phyloP scores from a whole-genome alignment of 345 rosid genomes.

The Syzygium jambos region DNA sequence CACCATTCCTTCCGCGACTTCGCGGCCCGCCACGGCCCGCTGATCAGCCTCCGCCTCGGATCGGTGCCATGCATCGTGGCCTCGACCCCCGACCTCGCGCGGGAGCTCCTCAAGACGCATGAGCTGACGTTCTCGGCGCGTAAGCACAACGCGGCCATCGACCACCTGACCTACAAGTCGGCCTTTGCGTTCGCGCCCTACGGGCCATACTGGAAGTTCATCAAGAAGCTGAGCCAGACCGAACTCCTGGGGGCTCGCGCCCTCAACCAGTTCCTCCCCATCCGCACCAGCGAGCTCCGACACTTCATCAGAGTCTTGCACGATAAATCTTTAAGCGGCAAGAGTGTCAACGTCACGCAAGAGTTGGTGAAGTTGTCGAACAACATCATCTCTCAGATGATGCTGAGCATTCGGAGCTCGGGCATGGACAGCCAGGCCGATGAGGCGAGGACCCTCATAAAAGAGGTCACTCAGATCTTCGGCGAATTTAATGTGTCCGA shows the following conservation, averaged over 20 bases:
- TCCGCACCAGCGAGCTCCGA: constrained; percentile 15
- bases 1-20: constrained; percentile 23
- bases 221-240: constrained; percentile 26
- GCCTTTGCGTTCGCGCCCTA: constrained; percentile 34
- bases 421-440: constrained; percentile 20
- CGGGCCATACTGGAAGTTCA: constrained; percentile 40
- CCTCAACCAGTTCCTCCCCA: constrained; percentile 22
- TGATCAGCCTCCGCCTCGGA: constrained; percentile 23
- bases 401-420: constrained; percentile 28
- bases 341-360: constrained; percentile 24
- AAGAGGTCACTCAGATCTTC: constrained; percentile 30
- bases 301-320: neutral
- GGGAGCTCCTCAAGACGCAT: constrained; percentile 22
- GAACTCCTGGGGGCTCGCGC: constrained; percentile 36
- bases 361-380: constrained; percentile 29
- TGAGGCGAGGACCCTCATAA: constrained; percentile 13
- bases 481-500: constrained; percentile 43
- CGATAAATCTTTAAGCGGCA: constrained; percentile 6
- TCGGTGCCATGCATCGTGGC: constrained; percentile 25
- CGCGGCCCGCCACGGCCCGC: constrained; percentile 14
- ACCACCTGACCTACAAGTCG: constrained; percentile 26
- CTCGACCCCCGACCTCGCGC: constrained; percentile 26
- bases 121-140: constrained; percentile 29
- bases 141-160: constrained; percentile 20
- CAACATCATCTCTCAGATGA: constrained; percentile 36